Base-by-base conservation (phyloP, 1,284 basidiomycete species). In the Megacollybia platyphylla region DNA sequence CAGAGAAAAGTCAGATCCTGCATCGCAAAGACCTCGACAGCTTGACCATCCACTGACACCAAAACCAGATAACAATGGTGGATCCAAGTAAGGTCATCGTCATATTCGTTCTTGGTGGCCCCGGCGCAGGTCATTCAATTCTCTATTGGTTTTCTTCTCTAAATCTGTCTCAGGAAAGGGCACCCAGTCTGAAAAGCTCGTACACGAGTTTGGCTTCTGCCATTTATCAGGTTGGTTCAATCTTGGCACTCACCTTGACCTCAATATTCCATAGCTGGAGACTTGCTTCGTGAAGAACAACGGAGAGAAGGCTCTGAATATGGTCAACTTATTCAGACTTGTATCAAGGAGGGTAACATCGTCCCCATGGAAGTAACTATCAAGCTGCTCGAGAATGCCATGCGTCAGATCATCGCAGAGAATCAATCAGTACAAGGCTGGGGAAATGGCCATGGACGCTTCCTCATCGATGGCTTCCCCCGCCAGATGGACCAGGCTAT, bases 351-450 rank as follows among this genome's bases (percentile, higher is more conserved):
- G 61, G 96, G 96, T 45, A 81, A 71, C 49, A 96, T 99, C 54
- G 96, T 98, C 4, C 96, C 96, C 4, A 90, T 89, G 80, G 87
- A 97, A 58, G 87, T 99, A 46, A 98, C 96, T 28, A 79, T 98
- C 58, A 92, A 92, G 62, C 79, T 99, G 28, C 71, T 99, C 48
- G 80, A 93, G 66, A 94, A 90, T 57, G 93, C 94, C 10, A 98
- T 99, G 84, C 57, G 63, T 30, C 74, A 67, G 36, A 78, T 78
- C 7, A 61, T 94, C 36, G 53, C 61, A 11, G 62, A 70, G 53
- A 53, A 54, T 7, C 59, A 58, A 43, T 52, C 60, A 2, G 65
- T 63, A 5, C 62, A 68, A 9, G 80, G 76, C 20, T 94, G 91
- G 91, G 58, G 61, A 20, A 66, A 76, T 40, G 88, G 84, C 34